phyloP scores from a whole-genome alignment of 2,329 filamentous ascomycete species.

The Ceratocystis harringtonii region DNA sequence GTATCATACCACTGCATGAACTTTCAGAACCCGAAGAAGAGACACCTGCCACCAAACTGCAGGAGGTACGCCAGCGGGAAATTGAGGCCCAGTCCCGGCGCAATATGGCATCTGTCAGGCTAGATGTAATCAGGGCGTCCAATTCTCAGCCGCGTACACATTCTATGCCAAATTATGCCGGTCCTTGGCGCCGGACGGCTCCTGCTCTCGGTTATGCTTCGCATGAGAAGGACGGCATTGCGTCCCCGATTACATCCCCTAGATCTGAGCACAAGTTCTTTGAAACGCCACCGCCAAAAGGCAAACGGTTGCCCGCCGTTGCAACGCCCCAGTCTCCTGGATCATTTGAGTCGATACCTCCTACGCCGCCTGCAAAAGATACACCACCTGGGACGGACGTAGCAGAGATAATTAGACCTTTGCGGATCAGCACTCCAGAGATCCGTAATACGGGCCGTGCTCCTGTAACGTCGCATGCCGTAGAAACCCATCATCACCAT shows the following conservation, averaged over 20 bases:
- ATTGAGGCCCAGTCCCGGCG: constrained; percentile 22
- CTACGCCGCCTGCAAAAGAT: constrained; percentile 14
- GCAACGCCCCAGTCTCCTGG: not conserved
- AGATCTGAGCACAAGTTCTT: constrained; percentile 2
- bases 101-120: constrained; percentile 18
- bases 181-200: constrained; percentile 4
- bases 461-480: constrained; percentile 3
- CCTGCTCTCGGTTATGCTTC: not conserved
- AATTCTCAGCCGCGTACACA: constrained; percentile 25
- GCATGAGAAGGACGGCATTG: constrained; percentile 1
- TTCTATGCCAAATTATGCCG: constrained; percentile 8
- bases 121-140: constrained; percentile 38
- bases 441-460: not conserved
- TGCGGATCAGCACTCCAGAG: not conserved
- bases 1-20: constrained; percentile 10
- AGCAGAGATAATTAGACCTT: not conserved
- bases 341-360: constrained; percentile 7
- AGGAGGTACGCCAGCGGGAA: constrained; percentile 34
- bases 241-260: constrained; percentile 3
- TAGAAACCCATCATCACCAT: not conserved
- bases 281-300: constrained; percentile 5
- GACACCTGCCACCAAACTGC: constrained; percentile 26
- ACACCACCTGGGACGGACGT: constrained; percentile 1
- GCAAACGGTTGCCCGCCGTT: not conserved
- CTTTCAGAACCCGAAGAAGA: constrained; percentile 15